A percentile compares a stretch with the other conserved stretches of the same genome.
phyloP scores from a whole-genome alignment of 2,329 filamentous ascomycete genomes.

The Colletotrichum camelliae region DNA sequence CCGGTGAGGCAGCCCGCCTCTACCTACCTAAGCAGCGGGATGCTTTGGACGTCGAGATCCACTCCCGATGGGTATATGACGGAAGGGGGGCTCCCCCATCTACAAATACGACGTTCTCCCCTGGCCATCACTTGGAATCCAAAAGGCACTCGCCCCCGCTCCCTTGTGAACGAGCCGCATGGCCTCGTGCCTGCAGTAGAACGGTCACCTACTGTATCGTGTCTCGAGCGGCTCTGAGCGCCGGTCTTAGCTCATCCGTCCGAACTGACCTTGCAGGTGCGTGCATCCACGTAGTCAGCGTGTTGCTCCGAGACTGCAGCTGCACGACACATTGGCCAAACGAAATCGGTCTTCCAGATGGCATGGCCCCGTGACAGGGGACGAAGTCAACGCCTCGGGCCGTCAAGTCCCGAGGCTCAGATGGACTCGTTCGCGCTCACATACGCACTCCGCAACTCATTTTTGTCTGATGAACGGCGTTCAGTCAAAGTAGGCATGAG shows the following conservation, averaged over 20 bases:
- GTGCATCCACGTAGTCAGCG: not conserved
- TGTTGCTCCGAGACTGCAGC: conserved; percentile 12
- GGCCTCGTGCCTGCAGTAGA: not conserved
- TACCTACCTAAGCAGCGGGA: not conserved
- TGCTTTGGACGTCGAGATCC: not conserved
- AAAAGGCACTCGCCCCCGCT: not conserved
- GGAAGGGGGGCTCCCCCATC: not conserved
- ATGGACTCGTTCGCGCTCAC: not conserved
- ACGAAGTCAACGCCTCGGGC: not conserved
- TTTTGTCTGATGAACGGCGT: not conserved
- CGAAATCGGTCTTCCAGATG: not conserved
- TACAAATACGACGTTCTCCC: conserved; percentile 1
- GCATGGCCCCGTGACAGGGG: not conserved
- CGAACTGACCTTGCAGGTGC: not conserved
- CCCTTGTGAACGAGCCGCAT: not conserved
- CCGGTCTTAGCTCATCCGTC: conserved; percentile 13
- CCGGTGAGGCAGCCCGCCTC: not conserved
- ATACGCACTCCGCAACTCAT: not conserved
- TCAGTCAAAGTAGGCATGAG: not conserved
- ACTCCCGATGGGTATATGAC: not conserved
- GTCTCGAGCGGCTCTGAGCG: conserved; percentile 9
- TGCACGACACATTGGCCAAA: conserved; percentile 1
- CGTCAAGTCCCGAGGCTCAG: not conserved
- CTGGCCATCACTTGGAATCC: not conserved
- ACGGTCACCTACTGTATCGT: not conserved